These are phyloP conservation scores for Fusarium tanahbumbuense DNA, from an alignment of 2,329 filamentous ascomycete genomes.

Conservation along the genomic window DNA sequence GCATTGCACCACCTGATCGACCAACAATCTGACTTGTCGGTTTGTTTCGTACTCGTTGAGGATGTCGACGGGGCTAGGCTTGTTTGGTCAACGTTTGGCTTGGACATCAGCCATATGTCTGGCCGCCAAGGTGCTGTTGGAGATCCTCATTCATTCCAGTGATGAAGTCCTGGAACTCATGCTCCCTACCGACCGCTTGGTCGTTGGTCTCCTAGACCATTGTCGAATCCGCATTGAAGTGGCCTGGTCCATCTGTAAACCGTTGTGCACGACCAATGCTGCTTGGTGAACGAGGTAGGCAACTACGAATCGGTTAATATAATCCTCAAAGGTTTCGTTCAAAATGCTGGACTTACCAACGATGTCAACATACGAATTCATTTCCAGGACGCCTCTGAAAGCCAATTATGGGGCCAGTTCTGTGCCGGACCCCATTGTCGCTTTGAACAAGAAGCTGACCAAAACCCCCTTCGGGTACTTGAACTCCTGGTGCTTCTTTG, in stretches of 20 bases:
- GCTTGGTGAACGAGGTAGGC: accelerated
- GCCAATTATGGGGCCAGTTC: neutral
- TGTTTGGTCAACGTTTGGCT: too few species aligned
- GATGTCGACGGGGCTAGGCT: neutral
- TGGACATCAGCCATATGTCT: neutral
- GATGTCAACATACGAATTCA: neutral
- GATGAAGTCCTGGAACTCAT: neutral
- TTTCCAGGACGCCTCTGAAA: neutral
- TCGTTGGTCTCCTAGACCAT: neutral
- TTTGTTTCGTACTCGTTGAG: neutral
- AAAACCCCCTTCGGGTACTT: neutral
- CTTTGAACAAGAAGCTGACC: neutral
- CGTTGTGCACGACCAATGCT: accelerated
- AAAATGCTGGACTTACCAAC: neutral
- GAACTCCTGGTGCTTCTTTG: neutral
- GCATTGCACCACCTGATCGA: accelerated
- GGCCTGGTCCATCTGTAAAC: accelerated
- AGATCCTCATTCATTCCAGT: neutral
- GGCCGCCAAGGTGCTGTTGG: neutral
- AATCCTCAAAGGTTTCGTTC: accelerated
- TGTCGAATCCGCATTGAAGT: neutral
- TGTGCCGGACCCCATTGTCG: neutral
- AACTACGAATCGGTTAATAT: neutral
- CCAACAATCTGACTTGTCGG: neutral
- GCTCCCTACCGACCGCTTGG: neutral